A percentile compares a stretch with the other conserved stretches of the same genome.
phyloP scores from a whole-genome alignment of 163 green algal genomes.

The Chloroidium sp. region DNA sequence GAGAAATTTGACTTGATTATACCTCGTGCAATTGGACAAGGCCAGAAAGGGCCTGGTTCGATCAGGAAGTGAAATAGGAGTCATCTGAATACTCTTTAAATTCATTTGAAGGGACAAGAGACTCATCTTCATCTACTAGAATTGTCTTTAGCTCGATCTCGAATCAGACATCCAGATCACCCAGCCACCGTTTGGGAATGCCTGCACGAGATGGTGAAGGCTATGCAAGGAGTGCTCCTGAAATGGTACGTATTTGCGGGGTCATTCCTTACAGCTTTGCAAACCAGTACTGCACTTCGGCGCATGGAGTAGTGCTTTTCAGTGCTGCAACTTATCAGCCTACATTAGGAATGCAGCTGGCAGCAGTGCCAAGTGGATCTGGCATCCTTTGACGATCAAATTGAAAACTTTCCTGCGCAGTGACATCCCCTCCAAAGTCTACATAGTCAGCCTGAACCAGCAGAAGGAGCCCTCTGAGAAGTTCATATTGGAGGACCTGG shows the following conservation, averaged over 20 bases:
- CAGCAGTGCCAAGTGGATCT: too few species aligned
- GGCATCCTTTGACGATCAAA: background rate
- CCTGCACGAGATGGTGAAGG: constrained; percentile 6
- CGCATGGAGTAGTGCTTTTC: background rate
- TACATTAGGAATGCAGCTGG: background rate
- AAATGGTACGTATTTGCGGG: constrained; percentile 4
- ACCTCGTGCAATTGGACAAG: too few species aligned
- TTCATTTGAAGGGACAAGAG: too few species aligned
- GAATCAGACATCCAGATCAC: too few species aligned
- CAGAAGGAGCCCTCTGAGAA: constrained; percentile 11
- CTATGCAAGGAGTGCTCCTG: constrained; percentile 10
- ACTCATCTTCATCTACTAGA: too few species aligned
- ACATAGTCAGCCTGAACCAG: constrained; percentile 42
- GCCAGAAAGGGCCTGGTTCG: too few species aligned
- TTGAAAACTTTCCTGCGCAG: constrained; percentile 16
- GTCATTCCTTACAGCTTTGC: background rate
- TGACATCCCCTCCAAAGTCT: constrained; percentile 49
- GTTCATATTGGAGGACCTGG: constrained; percentile 46
- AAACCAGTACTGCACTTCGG: too few species aligned
- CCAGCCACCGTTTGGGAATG: too few species aligned
- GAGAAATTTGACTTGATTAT: too few species aligned
- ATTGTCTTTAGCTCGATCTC: too few species aligned
- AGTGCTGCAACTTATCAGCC: background rate
- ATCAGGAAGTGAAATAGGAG: too few species aligned
- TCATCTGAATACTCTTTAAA: too few species aligned